Conservation (phyloP, 2,329 filamentous ascomycete species). For the Zopfia rhizophila region DNA sequence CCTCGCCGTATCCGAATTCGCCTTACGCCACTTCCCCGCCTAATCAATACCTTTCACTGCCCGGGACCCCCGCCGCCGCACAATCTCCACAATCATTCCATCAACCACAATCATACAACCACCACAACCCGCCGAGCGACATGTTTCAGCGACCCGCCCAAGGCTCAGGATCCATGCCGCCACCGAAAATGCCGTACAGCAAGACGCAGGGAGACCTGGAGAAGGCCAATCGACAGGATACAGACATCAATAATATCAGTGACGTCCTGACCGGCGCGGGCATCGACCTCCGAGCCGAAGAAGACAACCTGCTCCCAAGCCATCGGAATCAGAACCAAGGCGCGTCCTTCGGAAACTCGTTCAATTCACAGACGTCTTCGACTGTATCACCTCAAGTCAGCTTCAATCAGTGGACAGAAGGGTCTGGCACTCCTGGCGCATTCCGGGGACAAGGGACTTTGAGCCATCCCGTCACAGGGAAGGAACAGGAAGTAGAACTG, state of each 20-base stretch:
- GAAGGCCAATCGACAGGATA: slow-evolving; percentile 66
- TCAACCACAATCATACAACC: slow-evolving; percentile 62
- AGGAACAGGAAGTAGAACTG: slow-evolving; percentile 72
- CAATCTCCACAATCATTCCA: slow-evolving; percentile 54
- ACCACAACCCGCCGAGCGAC: slow-evolving; percentile 36
- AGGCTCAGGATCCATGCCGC: slow-evolving; percentile 66
- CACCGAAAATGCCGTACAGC: slow-evolving; percentile 68
- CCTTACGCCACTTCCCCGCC: slow-evolving; percentile 52
- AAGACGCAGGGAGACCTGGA: slow-evolving; percentile 58
- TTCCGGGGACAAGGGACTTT: slow-evolving; percentile 52
- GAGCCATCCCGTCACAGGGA: slow-evolving; percentile 70
- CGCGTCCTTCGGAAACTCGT: slow-evolving; percentile 54
- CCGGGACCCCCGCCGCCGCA: slow-evolving; percentile 40
- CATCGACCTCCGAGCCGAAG: slow-evolving; percentile 87
- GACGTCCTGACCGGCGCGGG: slow-evolving; percentile 87
- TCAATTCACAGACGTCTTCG: slow-evolving; percentile 49
- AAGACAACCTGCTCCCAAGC: slow-evolving; percentile 78
- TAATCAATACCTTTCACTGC: slow-evolving; percentile 41
- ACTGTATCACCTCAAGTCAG: slow-evolving; percentile 55
- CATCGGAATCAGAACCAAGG: slow-evolving; percentile 64
- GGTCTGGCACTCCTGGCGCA: slow-evolving; percentile 43
- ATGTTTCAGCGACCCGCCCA: slow-evolving; percentile 30
- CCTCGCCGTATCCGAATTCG: slow-evolving; percentile 54
- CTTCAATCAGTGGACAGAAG: slow-evolving; percentile 58
- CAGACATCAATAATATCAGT: slow-evolving; percentile 76